Base-by-base conservation (phyloP, 495 filamentous ascomycete genomes). In the Aspergillus sparsus region DNA sequence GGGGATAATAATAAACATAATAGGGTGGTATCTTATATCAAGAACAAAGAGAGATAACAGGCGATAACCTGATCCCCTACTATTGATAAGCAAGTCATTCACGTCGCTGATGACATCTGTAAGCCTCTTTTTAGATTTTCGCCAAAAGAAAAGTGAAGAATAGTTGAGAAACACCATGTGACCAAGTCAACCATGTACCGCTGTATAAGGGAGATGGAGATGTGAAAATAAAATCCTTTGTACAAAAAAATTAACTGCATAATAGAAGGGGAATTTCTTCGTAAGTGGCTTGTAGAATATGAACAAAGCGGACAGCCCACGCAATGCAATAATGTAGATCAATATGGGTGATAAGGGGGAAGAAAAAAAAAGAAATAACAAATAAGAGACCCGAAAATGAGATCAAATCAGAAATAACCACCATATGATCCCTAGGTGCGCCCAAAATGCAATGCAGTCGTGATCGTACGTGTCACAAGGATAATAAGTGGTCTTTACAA, bases 401-500 rank as follows among this genome's bases (percentile, higher is more conserved):
- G 34, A 62, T 55, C 62, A 74, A 68, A 63, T 66, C 66, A 59
- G 63, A 70, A 68, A 72, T 66, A 70, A 74, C 60, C 68, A 59
- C 69, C 63, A 72, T 58, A 72, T 69, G 68, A 67, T 67, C 67
- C 71, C 66, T 61, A 69, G 62, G 61, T 74, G 73, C 75, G 75
- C 75, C 57, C 75, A 68, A 71, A 60, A 78, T 78, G 75, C 75
- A 77, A 78, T 78, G 75, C 75, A 73, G 68, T 78, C 76, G 60
- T 78, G 66, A 77, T 76, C 65, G 70, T 73, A 74, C 71, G 70
- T 78, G 74, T 77, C 67, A 67, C 67, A 68, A 63, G 63, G 59
- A 64, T 64, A 59, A 64, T 64, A 66, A 67, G 60, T 54, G 57
- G 62, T 65, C 65, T 70, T 68, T 61, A 62, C 57, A 60, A 42